Base-by-base conservation (phyloP, 257 asterid species). In the Salvia hispanica region DNA sequence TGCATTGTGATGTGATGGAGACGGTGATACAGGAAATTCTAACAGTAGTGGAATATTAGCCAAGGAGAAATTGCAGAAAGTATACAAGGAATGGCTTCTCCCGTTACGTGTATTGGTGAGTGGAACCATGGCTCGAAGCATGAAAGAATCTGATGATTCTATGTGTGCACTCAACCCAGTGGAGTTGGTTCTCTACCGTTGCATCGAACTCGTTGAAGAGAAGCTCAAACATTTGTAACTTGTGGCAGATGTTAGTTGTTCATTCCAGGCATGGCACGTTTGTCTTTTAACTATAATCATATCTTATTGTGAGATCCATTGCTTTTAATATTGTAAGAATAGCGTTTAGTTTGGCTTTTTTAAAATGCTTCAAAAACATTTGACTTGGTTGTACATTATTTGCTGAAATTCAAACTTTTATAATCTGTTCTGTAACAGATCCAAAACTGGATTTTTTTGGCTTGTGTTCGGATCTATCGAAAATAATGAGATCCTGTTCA, bases 131-230 rank as follows among this genome's bases (percentile, higher is more conserved):
- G 85, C 87, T 31, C 86, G 81, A 67, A 80, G 57, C 74, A 85
- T 57, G 40, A 67, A 77, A 51, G 75, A 57, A 0, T 16, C 3
- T 72, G 42, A 62, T 74, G 80, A 74, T 62, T 39, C 72, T 3
- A 4, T 76, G 18, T 91, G 95, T 55, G 87, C 84, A 3, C 72
- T 91, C 72, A 91, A 83, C 81, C 99, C 93, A 2, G 74, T 94
- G 2, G 88, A 87, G 79, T 36, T 91, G 55, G 96, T 88, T 47
- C 75, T 94, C 62, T 77, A 82, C 62, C 90, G 96, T 10, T 92
- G 98, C 73, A 83, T 88, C 58, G 97, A 90, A 72, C 88, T 93
- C 37, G 81, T 79, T 5, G 97, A 88, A 77, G 85, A 87, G 77
- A 76, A 77, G 40, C 62, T 89, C 67, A 81, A 82, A 69, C 62